Percentiles rank a stretch among this genome's conserved stretches.
These are phyloP conservation scores for Cutaneotrichosporon dermatis DNA, from an alignment of 1,284 basidiomycete genomes.

Conservation along the genomic window DNA sequence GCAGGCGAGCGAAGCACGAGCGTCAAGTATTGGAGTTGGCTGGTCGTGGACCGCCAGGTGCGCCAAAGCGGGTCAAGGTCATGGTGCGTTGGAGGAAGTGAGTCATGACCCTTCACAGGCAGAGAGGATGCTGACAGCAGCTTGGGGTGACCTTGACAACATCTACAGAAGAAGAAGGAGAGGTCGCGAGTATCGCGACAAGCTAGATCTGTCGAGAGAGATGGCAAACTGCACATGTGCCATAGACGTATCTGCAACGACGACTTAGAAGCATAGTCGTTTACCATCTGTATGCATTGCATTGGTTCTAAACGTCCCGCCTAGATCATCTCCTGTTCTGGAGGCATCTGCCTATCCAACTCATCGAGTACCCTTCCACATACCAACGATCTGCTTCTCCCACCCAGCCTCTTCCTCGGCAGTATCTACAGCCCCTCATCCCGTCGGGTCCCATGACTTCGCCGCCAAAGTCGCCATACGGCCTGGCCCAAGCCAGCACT, in stretches of 20 bases:
- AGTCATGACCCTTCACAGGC: neutral
- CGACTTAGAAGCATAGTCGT: neutral
- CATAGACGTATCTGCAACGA: neutral
- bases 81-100: conserved; percentile 34
- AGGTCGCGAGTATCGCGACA: conserved; percentile 5
- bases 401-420: conserved; percentile 10
- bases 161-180: conserved; percentile 23
- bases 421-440: conserved; percentile 12
- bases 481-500: conserved; percentile 34
- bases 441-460: conserved; percentile 12
- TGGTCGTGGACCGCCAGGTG: conserved; percentile 11
- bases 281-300: conserved; percentile 12
- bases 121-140: conserved; percentile 3
- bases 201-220: neutral
- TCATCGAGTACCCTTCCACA: conserved; percentile 24
- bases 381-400: conserved; percentile 20
- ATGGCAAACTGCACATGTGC: neutral
- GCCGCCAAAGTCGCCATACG: conserved; percentile 33
- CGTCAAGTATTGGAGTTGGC: conserved; percentile 34
- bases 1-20: conserved; percentile 28
- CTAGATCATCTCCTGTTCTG: neutral
- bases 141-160: conserved; percentile 31
- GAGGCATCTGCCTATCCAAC: conserved; percentile 5
- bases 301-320: neutral
- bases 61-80: conserved; percentile 28